A percentile compares a stretch with the other conserved stretches of the same genome.
Evolutionary conservation across 1,139 yeast species (phyloP).

Genomic region (Debaryomyces psychrophilus): DNA sequence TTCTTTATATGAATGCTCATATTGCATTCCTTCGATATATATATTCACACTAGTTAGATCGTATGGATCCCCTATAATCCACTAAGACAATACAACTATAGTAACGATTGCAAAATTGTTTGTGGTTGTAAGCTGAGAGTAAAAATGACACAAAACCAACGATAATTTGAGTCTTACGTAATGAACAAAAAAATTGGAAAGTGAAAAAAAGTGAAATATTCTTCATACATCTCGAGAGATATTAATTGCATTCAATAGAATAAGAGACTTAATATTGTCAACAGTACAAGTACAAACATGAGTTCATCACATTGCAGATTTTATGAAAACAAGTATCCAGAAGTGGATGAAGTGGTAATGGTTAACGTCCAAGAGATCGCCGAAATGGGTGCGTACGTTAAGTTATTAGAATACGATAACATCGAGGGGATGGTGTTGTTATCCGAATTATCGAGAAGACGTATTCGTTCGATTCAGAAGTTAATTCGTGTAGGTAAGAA

Average conservation of each 20-base stretch:
- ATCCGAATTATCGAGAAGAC: conserved; percentile 96
- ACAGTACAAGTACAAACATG: conserved; percentile 39
- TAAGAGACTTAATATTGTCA: background rate
- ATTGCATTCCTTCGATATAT: background rate
- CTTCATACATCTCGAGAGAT: background rate
- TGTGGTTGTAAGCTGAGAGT: conserved; percentile 6
- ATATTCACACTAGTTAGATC: background rate
- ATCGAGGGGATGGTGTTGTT: conserved; percentile 98
- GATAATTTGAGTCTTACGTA: conserved; percentile 3
- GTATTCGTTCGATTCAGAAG: conserved; percentile 97
- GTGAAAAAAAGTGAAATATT: conserved; percentile 8
- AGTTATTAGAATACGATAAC: conserved; percentile 92
- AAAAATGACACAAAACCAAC: conserved; percentile 9
- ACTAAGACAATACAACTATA: background rate
- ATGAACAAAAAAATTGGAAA: conserved; percentile 1
- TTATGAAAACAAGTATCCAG: conserved; percentile 98
- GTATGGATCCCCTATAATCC: background rate
- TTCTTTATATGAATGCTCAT: conserved; percentile 1
- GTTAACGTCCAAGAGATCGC: conserved; percentile 98
- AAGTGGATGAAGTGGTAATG: conserved; percentile 98
- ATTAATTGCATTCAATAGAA: conserved; percentile 4
- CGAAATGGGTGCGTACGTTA: conserved; percentile 97
- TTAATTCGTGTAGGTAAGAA: conserved; percentile 97
- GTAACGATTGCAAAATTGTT: conserved; percentile 12
- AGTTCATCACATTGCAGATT: conserved; percentile 93